Conservation (phyloP, 352 stramenopile genomes). For the Phytophthora sp. region DNA sequence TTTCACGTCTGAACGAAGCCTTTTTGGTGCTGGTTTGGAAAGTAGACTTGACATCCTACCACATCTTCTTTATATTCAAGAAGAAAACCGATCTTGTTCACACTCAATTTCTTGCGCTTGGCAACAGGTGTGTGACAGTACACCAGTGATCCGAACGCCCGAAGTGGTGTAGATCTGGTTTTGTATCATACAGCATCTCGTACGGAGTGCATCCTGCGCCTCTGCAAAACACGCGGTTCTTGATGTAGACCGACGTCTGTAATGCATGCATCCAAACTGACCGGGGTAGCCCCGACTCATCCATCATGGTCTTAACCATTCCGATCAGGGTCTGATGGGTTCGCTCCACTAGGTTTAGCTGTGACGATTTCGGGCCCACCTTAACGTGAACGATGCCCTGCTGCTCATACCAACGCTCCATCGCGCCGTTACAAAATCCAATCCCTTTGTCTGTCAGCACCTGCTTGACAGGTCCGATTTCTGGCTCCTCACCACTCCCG, state of each 20-base stretch:
- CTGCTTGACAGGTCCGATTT: background rate
- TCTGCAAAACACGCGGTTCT: background rate
- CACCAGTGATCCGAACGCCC: background rate
- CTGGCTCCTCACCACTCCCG: background rate
- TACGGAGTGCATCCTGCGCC: background rate
- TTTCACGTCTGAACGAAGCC: background rate
- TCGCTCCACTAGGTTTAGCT: background rate
- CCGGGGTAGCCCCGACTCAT: background rate
- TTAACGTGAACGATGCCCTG: background rate
- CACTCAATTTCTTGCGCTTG: background rate
- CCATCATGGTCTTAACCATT: background rate
- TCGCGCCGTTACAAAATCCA: conserved; percentile 13
- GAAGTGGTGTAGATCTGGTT: background rate
- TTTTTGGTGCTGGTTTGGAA: background rate
- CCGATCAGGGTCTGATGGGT: background rate
- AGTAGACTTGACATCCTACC: background rate
- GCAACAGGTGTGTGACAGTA: background rate
- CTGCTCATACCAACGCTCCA: conserved; percentile 6
- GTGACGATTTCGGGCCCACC: background rate
- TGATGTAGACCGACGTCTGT: background rate
- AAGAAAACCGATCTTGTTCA: background rate
- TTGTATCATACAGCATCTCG: background rate
- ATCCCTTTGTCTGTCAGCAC: conserved; percentile 20
- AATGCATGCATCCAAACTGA: background rate
- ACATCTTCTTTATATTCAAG: background rate